phyloP scores from a whole-genome alignment of 257 asterid genomes.

The Jasminum sambac region DNA sequence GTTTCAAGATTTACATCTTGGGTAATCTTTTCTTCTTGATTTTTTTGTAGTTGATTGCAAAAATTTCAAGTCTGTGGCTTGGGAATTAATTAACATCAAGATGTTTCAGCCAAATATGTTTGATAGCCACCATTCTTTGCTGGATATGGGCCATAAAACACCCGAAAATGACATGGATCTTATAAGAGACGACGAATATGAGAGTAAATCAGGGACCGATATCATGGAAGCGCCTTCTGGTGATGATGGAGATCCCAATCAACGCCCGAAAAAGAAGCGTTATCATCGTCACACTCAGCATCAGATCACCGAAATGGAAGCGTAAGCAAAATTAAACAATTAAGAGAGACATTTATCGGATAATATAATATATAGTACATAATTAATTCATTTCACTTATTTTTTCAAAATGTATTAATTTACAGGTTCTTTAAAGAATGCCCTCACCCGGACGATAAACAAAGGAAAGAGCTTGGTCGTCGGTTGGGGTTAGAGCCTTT shows the following conservation, averaged over 20 bases:
- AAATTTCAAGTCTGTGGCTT: neutral
- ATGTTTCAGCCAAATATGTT: slow-evolving; percentile 76
- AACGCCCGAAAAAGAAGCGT: slow-evolving; percentile 68
- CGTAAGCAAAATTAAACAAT: slow-evolving; percentile 39
- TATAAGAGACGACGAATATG: slow-evolving; percentile 59
- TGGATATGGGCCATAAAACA: slow-evolving; percentile 54
- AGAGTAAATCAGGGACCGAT: slow-evolving; percentile 66
- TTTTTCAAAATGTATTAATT: neutral
- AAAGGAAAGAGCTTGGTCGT: slow-evolving; percentile 88
- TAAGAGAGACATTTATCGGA: neutral
- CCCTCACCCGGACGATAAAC: slow-evolving; percentile 96
- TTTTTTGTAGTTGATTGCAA: slow-evolving; percentile 9
- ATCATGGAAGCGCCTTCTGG: slow-evolving; percentile 63
- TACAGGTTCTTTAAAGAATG: slow-evolving; percentile 73
- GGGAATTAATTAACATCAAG: slow-evolving; percentile 10
- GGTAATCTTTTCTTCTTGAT: slow-evolving; percentile 21
- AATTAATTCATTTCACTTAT: neutral
- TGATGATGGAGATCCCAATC: slow-evolving; percentile 70
- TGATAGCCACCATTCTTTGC: slow-evolving; percentile 60
- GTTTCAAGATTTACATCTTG: too few relatives aligned
- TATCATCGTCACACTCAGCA: slow-evolving; percentile 77
- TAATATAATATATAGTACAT: neutral
- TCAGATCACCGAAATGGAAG: slow-evolving; percentile 78
- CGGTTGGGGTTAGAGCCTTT: slow-evolving; percentile 68
- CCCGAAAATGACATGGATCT: slow-evolving; percentile 57